Evolutionary conservation across 352 stramenopile species (phyloP), one percentile per base, ranked within the genome.

Genomic region (Globisporangium heterothallicum): DNA sequence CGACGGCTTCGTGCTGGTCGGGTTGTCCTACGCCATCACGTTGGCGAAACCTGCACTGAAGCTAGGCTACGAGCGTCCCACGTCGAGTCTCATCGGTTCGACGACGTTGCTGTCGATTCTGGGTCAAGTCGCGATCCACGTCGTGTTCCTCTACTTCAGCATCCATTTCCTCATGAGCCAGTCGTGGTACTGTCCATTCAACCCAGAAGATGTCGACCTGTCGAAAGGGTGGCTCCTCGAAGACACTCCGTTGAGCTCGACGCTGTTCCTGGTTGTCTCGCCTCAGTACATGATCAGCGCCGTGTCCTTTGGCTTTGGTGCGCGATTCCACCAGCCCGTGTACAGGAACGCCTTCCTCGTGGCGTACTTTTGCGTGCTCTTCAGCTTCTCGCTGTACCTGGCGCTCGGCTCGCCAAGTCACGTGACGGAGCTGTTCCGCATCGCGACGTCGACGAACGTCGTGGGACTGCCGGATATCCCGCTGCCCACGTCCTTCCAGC

Each of bases 1-100:
- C 29, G 78, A 90, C 57, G 84, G 78, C 0, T 61, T 93, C 40
- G 76, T 68, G 32, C 55, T 88, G 7, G 71, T 92, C 8, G 67
- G 70, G 0, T 61, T 88, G 29, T 88, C 79, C 32, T 94, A 86
- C 50, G 74, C 67, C 3, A 85, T 94, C 48, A 81, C 69, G 19
- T 61, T 93, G 27, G 71, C 76, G 30, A 68, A 84, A 46, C 82
- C 86, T 2, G 53, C 79, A 40, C 49, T 49, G n/a, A 61, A 53
- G 5, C 59, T 83, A 21, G 74, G 70, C 3, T 49, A 30, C 10
- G 59, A 72, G 34, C 58, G 79, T 2, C 76, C 79, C 21, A 88
- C 74, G 41, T 69, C 72, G 8, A 84, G 66, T 21, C 48, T 90
- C 49, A 52, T 90, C 43, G 76, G 79, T 16, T 32, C 60, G 0